Base-by-base conservation (phyloP, 2,329 filamentous ascomycete species). In the Epichloe elymi region DNA sequence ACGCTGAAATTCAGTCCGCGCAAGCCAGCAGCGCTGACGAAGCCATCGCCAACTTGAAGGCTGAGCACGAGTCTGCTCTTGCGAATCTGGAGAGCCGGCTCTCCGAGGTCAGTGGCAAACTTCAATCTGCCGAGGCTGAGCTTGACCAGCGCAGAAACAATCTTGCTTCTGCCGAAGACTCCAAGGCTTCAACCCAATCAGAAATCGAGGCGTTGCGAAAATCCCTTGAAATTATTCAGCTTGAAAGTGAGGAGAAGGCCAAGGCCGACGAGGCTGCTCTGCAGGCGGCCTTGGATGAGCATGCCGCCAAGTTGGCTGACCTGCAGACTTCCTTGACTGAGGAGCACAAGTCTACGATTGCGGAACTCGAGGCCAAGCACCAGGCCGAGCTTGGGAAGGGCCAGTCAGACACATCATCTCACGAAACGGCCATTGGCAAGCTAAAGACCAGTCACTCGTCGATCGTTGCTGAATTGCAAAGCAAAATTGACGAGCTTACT, bases 281-380 rank as follows among this genome's bases (percentile, higher is more conserved):
- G 15, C 61, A 67, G 46, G 61, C 65, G 51, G 70, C 72, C 2
- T 59, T 66, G 33, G 68, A 73, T 20, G 73, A 76, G n/a, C 73
- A 79, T 44, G 62, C 70, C 19, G 58, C 66, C 43, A 73, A 75
- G 59, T 63, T 82, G 7, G 70, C 73, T 52, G 69, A 71, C 51
- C 61, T 82, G n/a, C 71, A 74, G 58, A 63, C 67, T 41, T 68
- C 71, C 0, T 63, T 81, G 6, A 64, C 68, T 17, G 69, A 74
- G 26, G 70, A 82, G 59, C 76, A 82, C 56, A 62, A 71, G 44
- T 63, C 71, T 41, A 60, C 63, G 12, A 58, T 81, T 12, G 67
- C 72, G 41, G 71, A 71, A 4, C 63, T 82, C 44, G 73, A 80
- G 60, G 64, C 70, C n/a, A 73, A 75, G 55, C 75, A 82, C 56